Percentiles rank a stretch among this genome's conserved stretches.
phyloP scores from a whole-genome alignment of 192 early-diverging fungal genomes.

The Pilaira anomala region DNA sequence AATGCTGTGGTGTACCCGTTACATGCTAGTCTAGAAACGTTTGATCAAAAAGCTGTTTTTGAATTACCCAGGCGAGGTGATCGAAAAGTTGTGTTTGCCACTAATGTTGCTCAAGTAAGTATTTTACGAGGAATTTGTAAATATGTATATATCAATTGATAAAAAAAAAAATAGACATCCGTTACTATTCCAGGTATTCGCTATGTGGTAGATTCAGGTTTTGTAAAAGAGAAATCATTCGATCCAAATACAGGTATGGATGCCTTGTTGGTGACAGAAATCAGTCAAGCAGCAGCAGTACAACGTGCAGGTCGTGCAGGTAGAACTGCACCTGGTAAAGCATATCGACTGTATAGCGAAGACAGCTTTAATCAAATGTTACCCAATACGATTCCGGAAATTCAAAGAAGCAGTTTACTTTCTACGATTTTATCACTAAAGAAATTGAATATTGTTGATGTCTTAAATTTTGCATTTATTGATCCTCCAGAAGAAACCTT shows the following conservation, averaged over 20 bases:
- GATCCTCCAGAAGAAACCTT: slow-evolving; percentile 84
- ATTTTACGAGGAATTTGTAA: slow-evolving; percentile 7
- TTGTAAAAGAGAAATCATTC: slow-evolving; percentile 91
- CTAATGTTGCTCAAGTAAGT: slow-evolving; percentile 85
- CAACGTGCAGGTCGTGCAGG: slow-evolving; percentile 95
- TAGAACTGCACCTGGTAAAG: slow-evolving; percentile 84
- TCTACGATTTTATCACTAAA: slow-evolving; percentile 89
- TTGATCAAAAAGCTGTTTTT: slow-evolving; percentile 89
- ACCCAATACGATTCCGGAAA: slow-evolving; percentile 88
- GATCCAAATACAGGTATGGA: slow-evolving; percentile 96
- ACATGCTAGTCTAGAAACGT: slow-evolving; percentile 73
- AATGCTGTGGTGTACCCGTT: slow-evolving; percentile 57
- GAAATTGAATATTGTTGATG: slow-evolving; percentile 83
- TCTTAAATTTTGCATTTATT: slow-evolving; percentile 93
- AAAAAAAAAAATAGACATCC: slow-evolving; percentile 60
- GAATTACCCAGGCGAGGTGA: slow-evolving; percentile 63
- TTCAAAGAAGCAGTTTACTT: slow-evolving; percentile 90
- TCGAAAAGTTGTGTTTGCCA: slow-evolving; percentile 93
- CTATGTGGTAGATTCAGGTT: slow-evolving; percentile 94
- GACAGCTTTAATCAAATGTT: slow-evolving; percentile 84
- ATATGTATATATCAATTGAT: too few relatives aligned
- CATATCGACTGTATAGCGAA: slow-evolving; percentile 87
- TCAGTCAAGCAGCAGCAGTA: slow-evolving; percentile 89
- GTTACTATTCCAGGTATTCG: slow-evolving; percentile 89
- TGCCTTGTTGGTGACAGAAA: slow-evolving; percentile 83